Percentiles rank a stretch among this genome's conserved stretches.
phyloP scores from a whole-genome alignment of 176 grass and related monocot species.

The Zea luxurians region DNA sequence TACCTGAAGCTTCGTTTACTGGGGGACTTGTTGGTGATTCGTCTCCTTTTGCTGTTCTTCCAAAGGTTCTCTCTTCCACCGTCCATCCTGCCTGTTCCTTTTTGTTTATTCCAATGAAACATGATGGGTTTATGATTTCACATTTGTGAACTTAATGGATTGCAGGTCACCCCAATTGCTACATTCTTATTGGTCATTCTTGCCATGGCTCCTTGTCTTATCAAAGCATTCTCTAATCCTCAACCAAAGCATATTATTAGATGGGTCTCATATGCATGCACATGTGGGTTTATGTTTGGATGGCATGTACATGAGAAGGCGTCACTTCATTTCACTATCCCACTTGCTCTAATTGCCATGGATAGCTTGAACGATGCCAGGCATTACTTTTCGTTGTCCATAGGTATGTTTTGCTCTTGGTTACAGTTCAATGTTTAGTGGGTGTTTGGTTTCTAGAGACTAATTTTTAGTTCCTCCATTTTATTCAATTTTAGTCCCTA shows the following conservation, averaged over 20 bases:
- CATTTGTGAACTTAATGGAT: slow-evolving; percentile 36
- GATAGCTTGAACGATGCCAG: slow-evolving; percentile 65
- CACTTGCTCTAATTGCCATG: slow-evolving; percentile 72
- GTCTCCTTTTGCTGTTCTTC: slow-evolving; percentile 82
- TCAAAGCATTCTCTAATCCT: slow-evolving; percentile 75
- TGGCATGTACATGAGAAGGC: slow-evolving; percentile 98
- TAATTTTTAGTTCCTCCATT: no score
- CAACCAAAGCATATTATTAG: slow-evolving; percentile 72
- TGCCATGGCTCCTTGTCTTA: slow-evolving; percentile 76
- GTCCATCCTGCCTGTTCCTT: background rate
- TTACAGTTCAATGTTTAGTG: background rate
- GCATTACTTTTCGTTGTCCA: slow-evolving; percentile 84
- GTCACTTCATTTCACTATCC: slow-evolving; percentile 86
- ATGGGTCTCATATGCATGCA: slow-evolving; percentile 79
- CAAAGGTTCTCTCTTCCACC: slow-evolving; percentile 50
- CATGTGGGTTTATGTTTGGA: slow-evolving; percentile 96
- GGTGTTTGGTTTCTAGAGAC: no score
- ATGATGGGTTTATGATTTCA: slow-evolving; percentile 5
- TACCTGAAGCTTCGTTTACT: slow-evolving; percentile 89
- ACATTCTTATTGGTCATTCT: slow-evolving; percentile 82
- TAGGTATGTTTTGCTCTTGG: slow-evolving; percentile 61
- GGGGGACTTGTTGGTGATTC: slow-evolving; percentile 82
- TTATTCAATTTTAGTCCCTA: no score
- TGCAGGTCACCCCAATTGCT: slow-evolving; percentile 71
- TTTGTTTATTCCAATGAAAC: slow-evolving; percentile 14